Evolutionary conservation across 257 asterid species (phyloP), one percentile per base, ranked within the genome.

Genomic region (Scutellaria galericulata): DNA sequence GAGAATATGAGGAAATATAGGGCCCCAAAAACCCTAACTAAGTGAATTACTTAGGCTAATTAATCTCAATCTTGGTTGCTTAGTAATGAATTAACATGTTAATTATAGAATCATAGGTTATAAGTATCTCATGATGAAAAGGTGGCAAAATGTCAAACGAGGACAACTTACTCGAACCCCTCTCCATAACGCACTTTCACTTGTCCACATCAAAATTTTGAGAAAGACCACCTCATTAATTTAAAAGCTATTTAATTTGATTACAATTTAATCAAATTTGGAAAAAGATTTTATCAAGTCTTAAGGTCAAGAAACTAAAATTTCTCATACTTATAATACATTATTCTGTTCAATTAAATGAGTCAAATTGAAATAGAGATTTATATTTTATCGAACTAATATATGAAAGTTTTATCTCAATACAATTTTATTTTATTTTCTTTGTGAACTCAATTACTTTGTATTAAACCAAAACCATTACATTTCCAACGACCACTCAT

Each of bases 41-140:
- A 46, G 5, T 68, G 11, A 68, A 60, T 22, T 48, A n/a, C 18
- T 35, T 60, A 55, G 7, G 50, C 27, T 61, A 65, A 77, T 47
- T 41, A 48, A 77, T 41, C 52, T 51, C 67, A 51, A 78, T 66
- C 15, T 66, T 72, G 46, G 54, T 72, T 73, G 78, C 54, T 78
- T 72, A 58, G 53, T 52, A 71, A 35, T 56, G 35, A 63, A 42
- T 45, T 59, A 61, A 57, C 20, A 37, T 40, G 27, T 42, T 63
- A 68, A 64, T 45, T 37, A 55, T 60, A 70, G 63, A 63, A 47
- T 47, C 15, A 71, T 56, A 63, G 54, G 51, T n/a, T 9, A 18
- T 67, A 45, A 72, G 70, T 76, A 80, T 75, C 75, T 68, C 45
- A 61, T 75, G 59, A 75, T 75, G 45, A 61, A 58, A 58, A 57